These are phyloP conservation scores for Sanghuangporus sanghuang DNA, from an alignment of 1,284 basidiomycete species.

Conservation along the genomic window DNA sequence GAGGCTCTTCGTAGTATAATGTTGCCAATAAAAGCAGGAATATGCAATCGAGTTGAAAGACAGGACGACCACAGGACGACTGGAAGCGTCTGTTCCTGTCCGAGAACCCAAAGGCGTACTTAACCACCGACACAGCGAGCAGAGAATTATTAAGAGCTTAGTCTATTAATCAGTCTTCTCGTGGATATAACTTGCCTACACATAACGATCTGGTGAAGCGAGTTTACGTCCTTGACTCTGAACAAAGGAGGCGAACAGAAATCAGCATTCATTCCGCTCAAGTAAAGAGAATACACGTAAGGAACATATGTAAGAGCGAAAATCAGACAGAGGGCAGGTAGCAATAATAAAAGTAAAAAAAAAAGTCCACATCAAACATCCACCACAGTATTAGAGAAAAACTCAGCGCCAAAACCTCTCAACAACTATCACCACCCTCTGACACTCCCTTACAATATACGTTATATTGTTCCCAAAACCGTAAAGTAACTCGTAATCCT, in stretches of 20 bases:
- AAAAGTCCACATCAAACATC: conserved; percentile 1
- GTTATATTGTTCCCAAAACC: not conserved
- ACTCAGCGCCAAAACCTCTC: not conserved
- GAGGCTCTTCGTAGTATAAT: too few species aligned
- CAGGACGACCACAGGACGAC: too few species aligned
- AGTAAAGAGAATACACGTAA: conserved; percentile 1
- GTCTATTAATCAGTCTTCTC: too few species aligned
- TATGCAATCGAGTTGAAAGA: too few species aligned
- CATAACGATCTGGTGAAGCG: too few species aligned
- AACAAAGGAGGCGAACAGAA: not conserved
- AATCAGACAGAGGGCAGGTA: not conserved
- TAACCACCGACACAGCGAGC: too few species aligned
- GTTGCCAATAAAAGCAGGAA: too few species aligned
- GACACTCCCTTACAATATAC: not conserved
- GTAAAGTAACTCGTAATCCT: not conserved
- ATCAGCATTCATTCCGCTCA: conserved; percentile 4
- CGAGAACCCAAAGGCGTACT: too few species aligned
- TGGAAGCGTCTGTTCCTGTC: too few species aligned
- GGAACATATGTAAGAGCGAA: not conserved
- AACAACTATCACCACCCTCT: not conserved
- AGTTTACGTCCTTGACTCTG: too few species aligned
- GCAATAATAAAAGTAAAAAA: not conserved
- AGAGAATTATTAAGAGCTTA: too few species aligned
- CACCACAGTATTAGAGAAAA: not conserved
- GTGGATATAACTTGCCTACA: too few species aligned